phyloP scores from a whole-genome alignment of 2,329 filamentous ascomycete species.

The Neonectria neomacrospora region DNA sequence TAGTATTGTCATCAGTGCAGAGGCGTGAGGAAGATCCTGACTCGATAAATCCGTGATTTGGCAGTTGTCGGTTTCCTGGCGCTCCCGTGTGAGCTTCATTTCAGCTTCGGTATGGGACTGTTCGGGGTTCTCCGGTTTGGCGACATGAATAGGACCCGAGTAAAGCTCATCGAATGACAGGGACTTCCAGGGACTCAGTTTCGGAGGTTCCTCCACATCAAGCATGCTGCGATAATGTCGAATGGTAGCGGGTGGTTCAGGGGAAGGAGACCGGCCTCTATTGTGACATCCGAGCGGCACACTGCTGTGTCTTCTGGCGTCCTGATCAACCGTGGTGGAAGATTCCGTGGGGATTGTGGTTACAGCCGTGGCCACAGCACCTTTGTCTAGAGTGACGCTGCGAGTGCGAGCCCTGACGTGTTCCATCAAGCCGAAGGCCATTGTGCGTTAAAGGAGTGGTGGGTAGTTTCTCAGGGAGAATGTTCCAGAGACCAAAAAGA shows the following conservation, averaged over 20 bases:
- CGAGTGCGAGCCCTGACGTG: constrained; percentile 58
- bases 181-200: constrained; percentile 55
- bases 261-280: constrained; percentile 3
- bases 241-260: constrained; percentile 32
- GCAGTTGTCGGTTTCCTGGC: not conserved
- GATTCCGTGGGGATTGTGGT: constrained; percentile 29
- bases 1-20: constrained; percentile 32
- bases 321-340: constrained; percentile 27
- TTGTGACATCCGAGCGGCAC: constrained; percentile 37
- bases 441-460: constrained; percentile 46
- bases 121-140: constrained; percentile 9
- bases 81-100: not conserved
- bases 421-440: constrained; percentile 56
- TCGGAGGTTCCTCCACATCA: constrained; percentile 61
- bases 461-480: constrained; percentile 40
- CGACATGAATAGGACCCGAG: constrained; percentile 34
- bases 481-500: constrained; percentile 48
- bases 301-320: constrained; percentile 51
- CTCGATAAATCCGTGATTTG: constrained; percentile 41
- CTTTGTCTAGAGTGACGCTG: constrained; percentile 61
- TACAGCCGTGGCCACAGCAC: constrained; percentile 28
- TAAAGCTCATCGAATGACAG: constrained; percentile 62
- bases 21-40: constrained; percentile 49
- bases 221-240: constrained; percentile 64
- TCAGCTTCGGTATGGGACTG: constrained; percentile 8